These are phyloP conservation scores for Lodderomyces theae DNA, from an alignment of 1,139 yeast species.

Conservation along the genomic window DNA sequence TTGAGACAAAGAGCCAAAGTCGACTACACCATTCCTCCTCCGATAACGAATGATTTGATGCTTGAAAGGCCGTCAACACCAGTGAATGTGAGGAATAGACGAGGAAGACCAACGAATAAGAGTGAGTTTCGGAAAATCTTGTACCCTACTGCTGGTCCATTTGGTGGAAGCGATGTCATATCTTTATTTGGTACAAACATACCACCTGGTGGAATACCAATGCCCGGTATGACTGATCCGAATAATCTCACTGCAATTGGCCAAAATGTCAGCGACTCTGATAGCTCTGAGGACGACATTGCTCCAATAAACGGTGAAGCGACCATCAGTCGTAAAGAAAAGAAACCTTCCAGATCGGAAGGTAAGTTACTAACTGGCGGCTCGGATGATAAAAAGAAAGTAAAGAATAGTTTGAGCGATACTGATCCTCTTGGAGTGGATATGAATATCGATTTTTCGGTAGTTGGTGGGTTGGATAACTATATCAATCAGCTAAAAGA, in stretches of 20 bases:
- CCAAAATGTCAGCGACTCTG: conserved; percentile 54
- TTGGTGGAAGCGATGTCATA: conserved; percentile 87
- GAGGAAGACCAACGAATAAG: conserved; percentile 35
- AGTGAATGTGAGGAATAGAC: conserved; percentile 18
- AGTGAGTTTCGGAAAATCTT: conserved; percentile 57
- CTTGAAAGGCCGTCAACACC: conserved; percentile 16
- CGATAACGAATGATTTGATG: conserved; percentile 51
- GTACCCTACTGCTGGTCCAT: conserved; percentile 96
- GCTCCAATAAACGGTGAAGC: conserved; percentile 41
- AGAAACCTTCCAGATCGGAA: conserved; percentile 15
- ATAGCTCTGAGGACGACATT: conserved; percentile 67
- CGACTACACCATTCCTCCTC: conserved; percentile 86
- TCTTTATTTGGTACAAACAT: conserved; percentile 71
- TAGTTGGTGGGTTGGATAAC: conserved; percentile 89
- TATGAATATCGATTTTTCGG: conserved; percentile 84
- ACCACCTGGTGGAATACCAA: conserved; percentile 49
- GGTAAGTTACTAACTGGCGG: conserved; percentile 37
- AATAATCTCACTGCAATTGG: conserved; percentile 49
- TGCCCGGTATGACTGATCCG: conserved; percentile 32
- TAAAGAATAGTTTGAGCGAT: conserved; percentile 78
- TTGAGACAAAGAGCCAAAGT: conserved; percentile 76
- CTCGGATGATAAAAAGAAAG: conserved; percentile 30
- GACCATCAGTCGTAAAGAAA: conserved; percentile 26
- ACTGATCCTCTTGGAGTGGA: conserved; percentile 94
- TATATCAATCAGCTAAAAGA: conserved; percentile 92